Conservation (phyloP, 495 filamentous ascomycete genomes). For the Trichoderma gamsii region DNA sequence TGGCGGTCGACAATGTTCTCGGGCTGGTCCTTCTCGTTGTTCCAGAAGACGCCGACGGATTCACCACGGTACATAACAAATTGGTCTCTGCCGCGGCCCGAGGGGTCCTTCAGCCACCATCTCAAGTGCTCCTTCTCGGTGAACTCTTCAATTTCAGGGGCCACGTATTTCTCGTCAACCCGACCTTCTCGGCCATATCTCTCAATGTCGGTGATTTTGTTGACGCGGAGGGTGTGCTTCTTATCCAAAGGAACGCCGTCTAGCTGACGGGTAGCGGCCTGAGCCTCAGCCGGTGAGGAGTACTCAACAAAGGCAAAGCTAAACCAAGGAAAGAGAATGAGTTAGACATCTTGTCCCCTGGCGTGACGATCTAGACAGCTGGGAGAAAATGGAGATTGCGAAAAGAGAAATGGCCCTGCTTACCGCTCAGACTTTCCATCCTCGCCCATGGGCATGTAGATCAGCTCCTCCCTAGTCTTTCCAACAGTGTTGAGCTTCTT, state of each 20-base stretch:
- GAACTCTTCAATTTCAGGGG: constrained; percentile 73
- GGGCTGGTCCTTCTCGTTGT: constrained; percentile 85
- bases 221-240: constrained; percentile 88
- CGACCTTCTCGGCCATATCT: constrained; percentile 91
- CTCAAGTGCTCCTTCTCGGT: constrained; percentile 88
- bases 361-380: not conserved
- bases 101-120: constrained; percentile 81
- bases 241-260: constrained; percentile 83
- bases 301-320: constrained; percentile 96
- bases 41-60: constrained; percentile 92
- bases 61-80: constrained; percentile 88
- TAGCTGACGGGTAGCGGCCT: constrained; percentile 78
- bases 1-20: constrained; percentile 83
- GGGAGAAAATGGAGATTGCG: not conserved
- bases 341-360: not conserved
- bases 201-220: constrained; percentile 97
- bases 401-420: not conserved
- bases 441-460: constrained; percentile 88
- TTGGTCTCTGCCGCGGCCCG: constrained; percentile 84
- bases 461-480: constrained; percentile 73
- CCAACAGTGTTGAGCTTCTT: constrained; percentile 84
- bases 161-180: constrained; percentile 80
- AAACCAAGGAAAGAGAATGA: not conserved
- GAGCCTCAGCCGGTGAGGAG: constrained; percentile 82
- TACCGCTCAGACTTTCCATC: constrained; percentile 79